These are phyloP conservation scores for Candida ascalaphidarum DNA, from an alignment of 805 yeast species.

Conservation along the genomic window DNA sequence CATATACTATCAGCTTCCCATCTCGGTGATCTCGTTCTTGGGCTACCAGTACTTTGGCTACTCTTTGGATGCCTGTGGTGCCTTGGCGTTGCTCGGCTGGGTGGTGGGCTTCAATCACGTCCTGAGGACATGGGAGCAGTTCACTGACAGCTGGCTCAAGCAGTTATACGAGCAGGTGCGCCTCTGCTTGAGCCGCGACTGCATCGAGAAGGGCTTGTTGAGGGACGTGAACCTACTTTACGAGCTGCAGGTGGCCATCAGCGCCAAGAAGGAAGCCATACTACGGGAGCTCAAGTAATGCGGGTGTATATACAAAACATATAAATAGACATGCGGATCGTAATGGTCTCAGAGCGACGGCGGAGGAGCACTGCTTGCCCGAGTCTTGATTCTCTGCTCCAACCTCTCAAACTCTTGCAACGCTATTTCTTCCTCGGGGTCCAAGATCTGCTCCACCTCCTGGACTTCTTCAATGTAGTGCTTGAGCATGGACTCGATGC, in stretches of 20 bases:
- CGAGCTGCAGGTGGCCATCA: constrained; percentile 8
- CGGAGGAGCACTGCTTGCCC: constrained; percentile 16
- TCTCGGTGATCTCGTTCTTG: constrained; percentile 18
- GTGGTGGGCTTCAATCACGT: constrained; percentile 34
- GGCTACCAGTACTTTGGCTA: constrained; percentile 27
- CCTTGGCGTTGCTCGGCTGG: constrained; percentile 29
- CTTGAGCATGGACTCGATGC: constrained; percentile 94
- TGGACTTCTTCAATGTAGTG: constrained; percentile 95
- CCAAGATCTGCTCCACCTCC: constrained; percentile 80
- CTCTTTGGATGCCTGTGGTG: constrained; percentile 20
- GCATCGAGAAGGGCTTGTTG: constrained; percentile 29
- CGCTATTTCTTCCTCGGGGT: constrained; percentile 68
- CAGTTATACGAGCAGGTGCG: constrained; percentile 24
- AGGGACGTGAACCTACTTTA: constrained; percentile 21
- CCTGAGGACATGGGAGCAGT: constrained; percentile 24
- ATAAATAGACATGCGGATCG: too few species aligned
- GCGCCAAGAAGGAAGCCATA: too few species aligned
- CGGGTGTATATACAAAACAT: too few species aligned
- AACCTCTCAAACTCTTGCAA: constrained; percentile 77
- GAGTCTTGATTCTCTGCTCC: constrained; percentile 39
- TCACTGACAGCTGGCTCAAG: constrained; percentile 19
- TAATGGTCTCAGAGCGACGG: constrained; percentile 8
- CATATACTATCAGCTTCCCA: constrained; percentile 29
- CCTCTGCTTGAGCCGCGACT: constrained; percentile 17
- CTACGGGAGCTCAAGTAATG: too few species aligned